phyloP scores from a whole-genome alignment of 257 asterid genomes.

The Solanum sitiens region DNA sequence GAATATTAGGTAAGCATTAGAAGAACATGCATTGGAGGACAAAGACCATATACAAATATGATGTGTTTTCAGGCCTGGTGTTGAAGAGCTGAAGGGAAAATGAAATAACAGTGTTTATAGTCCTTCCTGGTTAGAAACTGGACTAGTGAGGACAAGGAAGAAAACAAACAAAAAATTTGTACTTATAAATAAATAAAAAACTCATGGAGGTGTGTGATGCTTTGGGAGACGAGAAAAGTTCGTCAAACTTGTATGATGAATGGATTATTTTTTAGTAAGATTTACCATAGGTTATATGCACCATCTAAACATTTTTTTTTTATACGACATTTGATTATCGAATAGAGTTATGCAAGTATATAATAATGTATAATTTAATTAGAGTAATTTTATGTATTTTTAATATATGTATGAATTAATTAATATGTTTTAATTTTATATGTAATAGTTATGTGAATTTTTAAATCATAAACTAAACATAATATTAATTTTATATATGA shows the following conservation, averaged over 20 bases:
- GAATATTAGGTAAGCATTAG: neutral
- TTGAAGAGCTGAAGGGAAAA: neutral
- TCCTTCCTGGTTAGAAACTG: slow-evolving; percentile 1
- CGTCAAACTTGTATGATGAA: neutral
- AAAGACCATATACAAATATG: neutral
- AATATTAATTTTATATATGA: no score
- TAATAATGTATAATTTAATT: neutral
- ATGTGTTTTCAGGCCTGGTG: neutral
- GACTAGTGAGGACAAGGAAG: neutral
- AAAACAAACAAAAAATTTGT: slow-evolving; percentile 14
- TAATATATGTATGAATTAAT: no score
- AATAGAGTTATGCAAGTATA: no score
- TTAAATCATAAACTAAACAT: no score
- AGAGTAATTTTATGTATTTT: no score
- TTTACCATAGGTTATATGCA: neutral
- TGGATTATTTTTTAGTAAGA: neutral
- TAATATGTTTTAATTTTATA: no score
- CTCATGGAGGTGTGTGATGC: slow-evolving; percentile 5
- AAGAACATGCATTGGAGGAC: neutral
- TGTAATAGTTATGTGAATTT: neutral
- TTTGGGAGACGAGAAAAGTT: slow-evolving; percentile 35
- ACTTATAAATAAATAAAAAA: neutral
- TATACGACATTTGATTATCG: neutral
- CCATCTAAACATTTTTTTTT: neutral
- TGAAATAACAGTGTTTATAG: slow-evolving; percentile 16